Percentiles rank a stretch among this genome's conserved stretches.
Conservation (phyloP, 2,329 filamentous ascomycete genomes). For the Colletotrichum higginsianum region DNA sequence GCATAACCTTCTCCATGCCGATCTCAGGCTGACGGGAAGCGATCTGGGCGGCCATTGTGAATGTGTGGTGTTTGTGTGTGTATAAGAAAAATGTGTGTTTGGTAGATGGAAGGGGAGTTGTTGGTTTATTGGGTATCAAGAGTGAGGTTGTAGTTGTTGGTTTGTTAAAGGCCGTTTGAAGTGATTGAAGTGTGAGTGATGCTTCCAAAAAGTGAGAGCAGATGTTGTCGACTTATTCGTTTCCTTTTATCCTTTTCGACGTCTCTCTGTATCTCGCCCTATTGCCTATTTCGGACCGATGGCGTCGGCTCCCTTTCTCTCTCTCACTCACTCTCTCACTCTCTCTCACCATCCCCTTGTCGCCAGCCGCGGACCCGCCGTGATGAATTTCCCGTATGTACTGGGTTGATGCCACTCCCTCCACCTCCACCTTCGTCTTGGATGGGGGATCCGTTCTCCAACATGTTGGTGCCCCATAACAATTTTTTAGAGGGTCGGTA, state of each 20-base stretch:
- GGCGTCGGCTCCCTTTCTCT: conserved; percentile 3
- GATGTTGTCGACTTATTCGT: conserved; percentile 28
- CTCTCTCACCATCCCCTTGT: conserved; percentile 2
- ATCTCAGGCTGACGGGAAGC: conserved; percentile 41
- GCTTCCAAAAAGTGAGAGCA: background rate
- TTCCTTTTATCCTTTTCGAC: conserved; percentile 41
- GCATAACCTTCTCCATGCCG: conserved; percentile 41
- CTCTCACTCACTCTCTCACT: too few relatives aligned
- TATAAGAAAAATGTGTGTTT: background rate
- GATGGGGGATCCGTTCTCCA: conserved; percentile 25
- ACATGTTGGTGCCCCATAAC: conserved; percentile 3
- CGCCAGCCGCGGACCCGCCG: conserved; percentile 39
- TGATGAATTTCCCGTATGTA: conserved; percentile 32
- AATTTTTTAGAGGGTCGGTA: conserved; percentile 8
- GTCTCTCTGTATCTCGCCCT: conserved; percentile 14
- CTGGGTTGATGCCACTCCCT: conserved; percentile 29
- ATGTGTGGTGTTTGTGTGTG: background rate
- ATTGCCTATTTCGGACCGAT: conserved; percentile 40
- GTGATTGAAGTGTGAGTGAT: conserved; percentile 31
- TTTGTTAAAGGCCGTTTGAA: conserved; percentile 8
- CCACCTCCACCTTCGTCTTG: background rate
- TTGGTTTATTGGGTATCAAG: conserved; percentile 7
- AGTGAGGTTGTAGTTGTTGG: background rate
- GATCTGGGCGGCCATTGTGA: conserved; percentile 40
- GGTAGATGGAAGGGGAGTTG: too few relatives aligned